phyloP scores from a whole-genome alignment of 2,329 filamentous ascomycete species.

The Fusarium acutatum region DNA sequence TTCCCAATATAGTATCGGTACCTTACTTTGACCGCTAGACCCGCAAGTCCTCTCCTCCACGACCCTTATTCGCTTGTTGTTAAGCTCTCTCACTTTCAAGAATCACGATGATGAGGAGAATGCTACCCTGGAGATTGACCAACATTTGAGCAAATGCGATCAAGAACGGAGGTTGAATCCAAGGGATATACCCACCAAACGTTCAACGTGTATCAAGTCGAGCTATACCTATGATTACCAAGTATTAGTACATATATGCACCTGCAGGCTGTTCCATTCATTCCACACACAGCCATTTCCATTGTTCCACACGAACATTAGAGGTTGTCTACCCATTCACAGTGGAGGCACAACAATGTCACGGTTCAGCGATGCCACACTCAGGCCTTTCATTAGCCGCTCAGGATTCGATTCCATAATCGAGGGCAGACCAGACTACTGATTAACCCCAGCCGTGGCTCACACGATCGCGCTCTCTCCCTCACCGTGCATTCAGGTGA shows the following conservation, averaged over 20 bases:
- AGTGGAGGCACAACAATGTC: conserved; percentile 9
- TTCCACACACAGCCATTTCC: neutral
- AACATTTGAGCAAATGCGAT: neutral
- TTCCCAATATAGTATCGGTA: conserved; percentile 32
- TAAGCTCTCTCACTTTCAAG: conserved; percentile 4
- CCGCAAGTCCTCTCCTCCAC: conserved; percentile 6
- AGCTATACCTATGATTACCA: neutral
- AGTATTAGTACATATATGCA: neutral
- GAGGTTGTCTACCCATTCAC: conserved; percentile 13
- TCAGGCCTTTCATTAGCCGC: conserved; percentile 12
- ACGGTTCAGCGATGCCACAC: conserved; percentile 20
- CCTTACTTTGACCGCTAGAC: conserved; percentile 24
- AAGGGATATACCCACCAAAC: neutral
- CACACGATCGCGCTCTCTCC: conserved; percentile 23
- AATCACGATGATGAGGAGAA: conserved; percentile 11
- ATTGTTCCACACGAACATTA: neutral
- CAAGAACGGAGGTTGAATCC: neutral
- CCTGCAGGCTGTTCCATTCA: neutral
- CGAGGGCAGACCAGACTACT: neutral
- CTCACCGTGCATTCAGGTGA: conserved; percentile 26
- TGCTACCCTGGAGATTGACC: conserved; percentile 12
- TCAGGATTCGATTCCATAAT: conserved; percentile 1
- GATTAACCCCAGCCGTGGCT: conserved; percentile 25
- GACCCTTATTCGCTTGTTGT: conserved; percentile 13
- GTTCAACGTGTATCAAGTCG: neutral